Evolutionary conservation across 2,329 filamentous ascomycete genomes (phyloP), one percentile per base, ranked within the genome.

Genomic region (Botryotinia narcissicola): DNA sequence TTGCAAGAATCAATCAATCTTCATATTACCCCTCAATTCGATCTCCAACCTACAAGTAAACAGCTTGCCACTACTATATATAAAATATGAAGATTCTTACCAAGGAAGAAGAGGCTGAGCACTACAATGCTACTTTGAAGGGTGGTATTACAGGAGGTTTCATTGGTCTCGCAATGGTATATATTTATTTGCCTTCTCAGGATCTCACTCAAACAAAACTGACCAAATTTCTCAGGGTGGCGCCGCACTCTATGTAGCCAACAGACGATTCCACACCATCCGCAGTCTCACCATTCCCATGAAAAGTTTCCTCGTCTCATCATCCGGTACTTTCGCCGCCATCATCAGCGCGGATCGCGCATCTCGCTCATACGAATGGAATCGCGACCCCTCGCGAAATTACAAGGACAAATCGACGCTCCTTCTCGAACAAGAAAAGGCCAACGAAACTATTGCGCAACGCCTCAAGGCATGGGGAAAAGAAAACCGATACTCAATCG

Each of bases 11-110:
- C 29, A 68, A 37, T 48, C 29, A 37, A 22, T 68, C 64, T 51
- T 22, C 10, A 40, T 20, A 70, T 37, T 48, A 3, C 20, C 60
- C 70, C 37, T 66, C 70, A 20, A 35, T 48, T 22, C 12, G n/a
- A 20, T 2, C 12, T 8, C 8, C 46, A 44, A 46, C 35, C 61
- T 25, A 32, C 57, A 48, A 42, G 48, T 20, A 42, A 14, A 64
- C 35, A 63, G 12, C 48, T 40, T 54, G 62, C 22, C 64, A 14
- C 37, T 25, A 42, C 70, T 48, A 71, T 44, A 69, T 22, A 68
- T 44, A 25, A 44, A 78, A 57, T 22, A 99, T 98, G 96, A 98
- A 98, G 91, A 87, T 98, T 81, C 88, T 98, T 82, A 97, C 93
- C 79, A 94, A 95, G 82, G 94, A 98, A 89, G 93, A 98, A 85